These are phyloP conservation scores for Podospora appendiculata DNA, from an alignment of 495 filamentous ascomycete genomes.

Conservation along the genomic window DNA sequence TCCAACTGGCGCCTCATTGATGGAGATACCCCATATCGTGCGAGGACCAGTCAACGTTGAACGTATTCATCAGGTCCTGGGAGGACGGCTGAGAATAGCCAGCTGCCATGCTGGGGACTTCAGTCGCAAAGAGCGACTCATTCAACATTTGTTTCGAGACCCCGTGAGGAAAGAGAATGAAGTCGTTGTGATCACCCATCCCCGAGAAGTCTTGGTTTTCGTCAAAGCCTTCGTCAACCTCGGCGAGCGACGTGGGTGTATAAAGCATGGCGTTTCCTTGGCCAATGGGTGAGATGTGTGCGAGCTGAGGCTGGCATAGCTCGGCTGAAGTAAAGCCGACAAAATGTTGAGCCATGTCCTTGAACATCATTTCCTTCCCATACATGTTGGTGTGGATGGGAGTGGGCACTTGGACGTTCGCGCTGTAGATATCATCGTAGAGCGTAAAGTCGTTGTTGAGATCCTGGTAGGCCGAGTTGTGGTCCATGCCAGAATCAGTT, in stretches of 20 bases:
- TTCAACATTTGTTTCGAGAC: constrained; percentile 24
- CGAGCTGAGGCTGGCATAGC: constrained; percentile 28
- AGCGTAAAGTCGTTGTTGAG: constrained; percentile 35
- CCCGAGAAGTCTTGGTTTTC: constrained; percentile 24
- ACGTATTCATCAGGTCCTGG: constrained; percentile 28
- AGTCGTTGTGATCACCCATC: constrained; percentile 18
- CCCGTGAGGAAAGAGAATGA: constrained; percentile 23
- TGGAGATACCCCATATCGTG: constrained; percentile 24
- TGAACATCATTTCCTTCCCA: constrained; percentile 6
- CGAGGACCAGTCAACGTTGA: constrained; percentile 34
- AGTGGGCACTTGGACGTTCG: constrained; percentile 34
- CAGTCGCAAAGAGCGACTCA: constrained; percentile 26
- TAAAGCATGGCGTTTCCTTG: constrained; percentile 59
- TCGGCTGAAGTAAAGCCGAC: constrained; percentile 22
- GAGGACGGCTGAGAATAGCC: constrained; percentile 33
- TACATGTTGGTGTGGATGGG: constrained; percentile 26
- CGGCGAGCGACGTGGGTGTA: constrained; percentile 46
- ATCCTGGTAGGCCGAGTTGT: constrained; percentile 39
- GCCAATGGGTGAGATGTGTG: constrained; percentile 53
- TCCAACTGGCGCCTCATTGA: constrained; percentile 2
- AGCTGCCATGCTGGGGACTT: constrained; percentile 28
- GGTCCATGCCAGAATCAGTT: constrained; percentile 35
- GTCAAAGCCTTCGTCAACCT: constrained; percentile 42
- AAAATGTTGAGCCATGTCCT: constrained; percentile 29
- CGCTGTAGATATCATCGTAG: constrained; percentile 50